These are phyloP conservation scores for Alternaria tenuissima DNA, from an alignment of 2,329 filamentous ascomycete genomes.

Conservation along the genomic window DNA sequence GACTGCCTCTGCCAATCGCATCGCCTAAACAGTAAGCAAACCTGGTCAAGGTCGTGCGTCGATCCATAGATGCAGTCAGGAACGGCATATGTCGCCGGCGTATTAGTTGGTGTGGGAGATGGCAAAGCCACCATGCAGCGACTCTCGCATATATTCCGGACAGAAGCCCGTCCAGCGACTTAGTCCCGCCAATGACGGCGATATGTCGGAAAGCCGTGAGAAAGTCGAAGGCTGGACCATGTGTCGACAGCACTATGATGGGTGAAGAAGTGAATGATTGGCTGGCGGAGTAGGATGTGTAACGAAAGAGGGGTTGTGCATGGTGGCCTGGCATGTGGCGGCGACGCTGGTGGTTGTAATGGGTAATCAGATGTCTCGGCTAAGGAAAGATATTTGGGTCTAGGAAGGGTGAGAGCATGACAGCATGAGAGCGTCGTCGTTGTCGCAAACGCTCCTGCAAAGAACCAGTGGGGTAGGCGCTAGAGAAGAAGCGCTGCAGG, in stretches of 20 bases:
- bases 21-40: background rate
- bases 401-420: background rate
- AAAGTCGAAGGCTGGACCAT: background rate
- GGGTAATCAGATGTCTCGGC: background rate
- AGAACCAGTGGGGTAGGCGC: slow-evolving; percentile 6
- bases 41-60: background rate
- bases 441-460: background rate
- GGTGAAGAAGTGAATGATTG: background rate
- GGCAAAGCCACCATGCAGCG: background rate
- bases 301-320: slow-evolving; percentile 3
- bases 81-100: background rate
- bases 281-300: background rate
- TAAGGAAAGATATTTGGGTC: background rate
- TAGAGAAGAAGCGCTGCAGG: slow-evolving; percentile 2
- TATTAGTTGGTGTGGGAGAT: background rate
- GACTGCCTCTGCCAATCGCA: background rate
- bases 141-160: slow-evolving; percentile 8
- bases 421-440: background rate
- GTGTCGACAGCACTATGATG: background rate
- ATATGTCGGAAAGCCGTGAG: slow-evolving; percentile 3
- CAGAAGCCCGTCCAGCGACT: background rate
- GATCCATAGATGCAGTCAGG: background rate
- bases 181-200: slow-evolving; percentile 13
- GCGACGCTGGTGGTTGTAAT: background rate
- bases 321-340: background rate